phyloP scores from a whole-genome alignment of 257 asterid genomes.

The Solanum appendiculatum region DNA sequence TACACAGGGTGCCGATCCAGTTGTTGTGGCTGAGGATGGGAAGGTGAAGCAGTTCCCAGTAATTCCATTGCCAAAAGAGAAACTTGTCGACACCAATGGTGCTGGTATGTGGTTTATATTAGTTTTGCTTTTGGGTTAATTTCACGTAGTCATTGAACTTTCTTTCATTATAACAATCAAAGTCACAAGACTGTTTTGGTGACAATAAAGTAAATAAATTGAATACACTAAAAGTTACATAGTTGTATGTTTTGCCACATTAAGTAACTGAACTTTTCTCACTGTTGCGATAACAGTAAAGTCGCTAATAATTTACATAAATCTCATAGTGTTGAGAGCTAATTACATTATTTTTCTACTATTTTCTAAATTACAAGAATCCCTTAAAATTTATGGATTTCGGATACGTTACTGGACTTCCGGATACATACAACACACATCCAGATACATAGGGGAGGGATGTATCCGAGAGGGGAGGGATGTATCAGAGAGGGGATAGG shows the following conservation, averaged over 20 bases:
- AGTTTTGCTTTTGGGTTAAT: background rate
- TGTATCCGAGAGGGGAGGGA: no score
- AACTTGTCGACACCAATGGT: conserved; percentile 94
- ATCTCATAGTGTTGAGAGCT: no score
- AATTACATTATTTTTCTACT: no score
- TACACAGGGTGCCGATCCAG: conserved; percentile 95
- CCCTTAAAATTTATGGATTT: no score
- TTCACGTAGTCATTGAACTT: background rate
- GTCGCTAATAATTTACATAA: no score
- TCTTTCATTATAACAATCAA: background rate
- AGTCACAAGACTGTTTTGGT: background rate
- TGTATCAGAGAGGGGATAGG: no score
- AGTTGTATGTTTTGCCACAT: background rate
- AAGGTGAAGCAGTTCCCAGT: conserved; percentile 72
- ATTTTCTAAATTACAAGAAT: no score
- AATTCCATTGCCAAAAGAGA: conserved; percentile 71
- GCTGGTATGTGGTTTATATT: conserved; percentile 20
- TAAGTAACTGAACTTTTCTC: background rate
- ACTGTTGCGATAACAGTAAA: background rate
- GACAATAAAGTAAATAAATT: background rate
- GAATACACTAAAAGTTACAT: background rate
- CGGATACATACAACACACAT: no score
- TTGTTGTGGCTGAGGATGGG: conserved; percentile 90
- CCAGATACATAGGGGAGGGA: no score
- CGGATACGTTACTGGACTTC: no score